Base-by-base conservation (phyloP, 148 eudicot genomes). In the Polygonum aviculare region DNA sequence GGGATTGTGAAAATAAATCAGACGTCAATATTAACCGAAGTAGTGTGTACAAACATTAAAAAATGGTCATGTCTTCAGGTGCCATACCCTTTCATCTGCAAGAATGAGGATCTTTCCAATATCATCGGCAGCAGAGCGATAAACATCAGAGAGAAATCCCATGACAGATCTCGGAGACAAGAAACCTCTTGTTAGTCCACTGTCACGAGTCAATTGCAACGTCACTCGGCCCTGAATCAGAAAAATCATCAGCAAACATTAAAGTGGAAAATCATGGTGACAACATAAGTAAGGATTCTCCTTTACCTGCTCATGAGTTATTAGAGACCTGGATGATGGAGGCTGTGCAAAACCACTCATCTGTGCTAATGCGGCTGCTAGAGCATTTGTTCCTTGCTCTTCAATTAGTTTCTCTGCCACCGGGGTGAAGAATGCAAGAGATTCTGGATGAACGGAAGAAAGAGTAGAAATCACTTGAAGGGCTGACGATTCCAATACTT, bases 331-430 rank as follows among this genome's bases (percentile, higher is more conserved):
- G 71, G 97, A 86, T 3, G 98, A 92, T 70, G 97, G 98, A 83
- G 97, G 98, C 83, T 85, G 89, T 38, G 97, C 82, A 83, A 95
- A 95, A 33, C 98, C 98, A 83, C 98, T 92, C 86, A 95, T 73
- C 59, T 90, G 95, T 44, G 98, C 98, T 70, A 95, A 74, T n/a
- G 98, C 98, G 71, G 98, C 98, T 74, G 98, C 97, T 82, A 95
- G 96, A 73, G 98, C 94, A 77, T 77, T 75, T 15, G 90, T 83
- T 76, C 98, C 98, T 77, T 82, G 84, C 77, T 89, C 85, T 16
- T 92, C 91, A 74, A 92, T 79, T 74, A 95, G 84, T 74, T 87
- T 90, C 62, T 95, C 85, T 62, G 98, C 98, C 82, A 97, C 86
- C 71, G 96, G 96, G 75, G 93, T 87, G 82, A 95, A 95, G 83